A percentile compares a stretch with the other conserved stretches of the same genome.
These are phyloP conservation scores for Conoideocrella luteorostrata DNA, from an alignment of 2,329 filamentous ascomycete genomes.

Conservation along the genomic window DNA sequence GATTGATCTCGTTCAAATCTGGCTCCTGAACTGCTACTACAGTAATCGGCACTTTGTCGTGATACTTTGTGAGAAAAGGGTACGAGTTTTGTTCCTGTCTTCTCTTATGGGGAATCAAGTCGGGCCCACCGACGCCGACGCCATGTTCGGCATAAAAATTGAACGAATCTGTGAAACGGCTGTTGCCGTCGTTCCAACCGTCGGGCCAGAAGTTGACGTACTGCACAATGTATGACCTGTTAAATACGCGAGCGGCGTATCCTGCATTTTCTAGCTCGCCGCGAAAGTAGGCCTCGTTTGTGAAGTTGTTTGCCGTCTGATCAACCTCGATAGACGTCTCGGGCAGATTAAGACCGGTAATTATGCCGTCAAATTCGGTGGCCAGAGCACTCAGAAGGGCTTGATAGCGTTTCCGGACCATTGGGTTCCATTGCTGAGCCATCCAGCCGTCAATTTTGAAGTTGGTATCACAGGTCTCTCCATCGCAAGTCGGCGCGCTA, in stretches of 20 bases:
- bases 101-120: constrained; percentile 10
- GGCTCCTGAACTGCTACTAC: constrained; percentile 1
- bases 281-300: constrained; percentile 6
- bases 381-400: constrained; percentile 11
- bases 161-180: constrained; percentile 7
- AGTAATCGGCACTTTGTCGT: not conserved
- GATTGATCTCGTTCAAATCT: constrained; percentile 5
- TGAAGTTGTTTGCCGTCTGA: constrained; percentile 7
- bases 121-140: constrained; percentile 14
- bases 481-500: constrained; percentile 13
- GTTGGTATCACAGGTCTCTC: constrained; percentile 9
- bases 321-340: constrained; percentile 13
- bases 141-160: constrained; percentile 11
- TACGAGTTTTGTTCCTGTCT: constrained; percentile 13
- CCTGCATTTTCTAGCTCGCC: constrained; percentile 12
- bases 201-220: constrained; percentile 18
- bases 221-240: constrained; percentile 13
- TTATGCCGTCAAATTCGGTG: constrained; percentile 12
- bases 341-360: constrained; percentile 14
- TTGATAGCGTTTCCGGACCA: constrained; percentile 13
- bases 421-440: constrained; percentile 1
- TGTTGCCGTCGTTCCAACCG: constrained; percentile 12
- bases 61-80: constrained; percentile 9
- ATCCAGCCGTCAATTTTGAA: not conserved
- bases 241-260: constrained; percentile 10